These are phyloP conservation scores for Pistacia atlantica DNA, from an alignment of 345 rosid species.

Conservation along the genomic window DNA sequence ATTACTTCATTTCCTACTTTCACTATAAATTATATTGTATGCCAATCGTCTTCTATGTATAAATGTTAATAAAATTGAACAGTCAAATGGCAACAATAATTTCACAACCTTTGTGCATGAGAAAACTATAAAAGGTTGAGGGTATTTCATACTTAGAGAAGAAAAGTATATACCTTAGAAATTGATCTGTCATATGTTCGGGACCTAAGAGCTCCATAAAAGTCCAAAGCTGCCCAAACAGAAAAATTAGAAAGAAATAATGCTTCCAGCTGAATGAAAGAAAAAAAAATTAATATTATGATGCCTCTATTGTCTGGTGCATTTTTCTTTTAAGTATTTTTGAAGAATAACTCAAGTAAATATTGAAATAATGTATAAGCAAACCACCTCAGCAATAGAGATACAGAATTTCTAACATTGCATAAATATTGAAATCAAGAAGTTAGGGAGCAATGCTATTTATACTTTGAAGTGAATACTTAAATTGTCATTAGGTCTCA, in stretches of 20 bases:
- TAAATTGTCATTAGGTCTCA: neutral
- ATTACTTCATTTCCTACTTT: neutral
- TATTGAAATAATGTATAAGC: neutral
- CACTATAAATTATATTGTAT: neutral
- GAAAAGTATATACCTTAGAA: constrained; percentile 53
- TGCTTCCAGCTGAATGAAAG: neutral
- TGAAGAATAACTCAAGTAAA: neutral
- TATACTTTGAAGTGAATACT: neutral
- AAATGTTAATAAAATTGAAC: neutral
- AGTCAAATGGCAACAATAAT: neutral
- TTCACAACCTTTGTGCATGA: neutral
- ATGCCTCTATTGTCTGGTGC: neutral
- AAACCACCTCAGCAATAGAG: neutral
- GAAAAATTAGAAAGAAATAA: constrained; percentile 3
- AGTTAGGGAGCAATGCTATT: neutral
- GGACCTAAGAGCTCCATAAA: constrained; percentile 92
- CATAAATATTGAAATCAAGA: neutral
- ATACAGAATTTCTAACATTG: neutral
- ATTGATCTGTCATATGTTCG: constrained; percentile 88
- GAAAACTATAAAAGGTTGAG: neutral
- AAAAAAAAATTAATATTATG: too few relatives aligned
- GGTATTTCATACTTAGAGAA: neutral
- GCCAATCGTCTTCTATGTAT: neutral
- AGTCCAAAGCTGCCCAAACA: constrained; percentile 74
- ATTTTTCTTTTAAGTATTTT: neutral